Evolutionary conservation across 148 eudicot species (phyloP), one percentile per base, ranked within the genome.

Genomic region (Pouteria glomerata): DNA sequence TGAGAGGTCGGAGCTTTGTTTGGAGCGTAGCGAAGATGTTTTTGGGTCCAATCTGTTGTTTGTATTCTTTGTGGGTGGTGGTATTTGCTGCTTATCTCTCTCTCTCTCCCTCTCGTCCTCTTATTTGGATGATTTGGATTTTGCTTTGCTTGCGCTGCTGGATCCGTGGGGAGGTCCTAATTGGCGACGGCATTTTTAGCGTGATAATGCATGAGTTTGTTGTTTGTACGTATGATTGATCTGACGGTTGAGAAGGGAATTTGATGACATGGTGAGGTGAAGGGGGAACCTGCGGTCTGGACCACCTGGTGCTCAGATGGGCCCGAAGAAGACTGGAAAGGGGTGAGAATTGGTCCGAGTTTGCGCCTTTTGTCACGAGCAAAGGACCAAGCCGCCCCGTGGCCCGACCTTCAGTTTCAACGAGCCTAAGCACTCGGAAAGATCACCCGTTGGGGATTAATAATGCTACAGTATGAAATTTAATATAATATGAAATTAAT

Each of bases 1-100:
- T 14, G 24, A 30, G 31, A 15, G 21, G 69, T 47, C 21, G 45
- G 6, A 18, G 61, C 52, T 5, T 18, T 15, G 31, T 63, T 73
- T 73, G 76, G 69, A 63, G 45, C 11, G 26, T 73, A 61, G 75
- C 18, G 69, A 52, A 63, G 69, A 52, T 51, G 75, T 50, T 62
- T 61, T 50, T 62, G 57, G 39, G 6, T 39, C 34, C 2, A 52
- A 19, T 52, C 4, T 5, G 3, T 19, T 19, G 26, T 6, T 52
- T 19, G 24, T 19, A n/a, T 2, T n/a, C n/a, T 52, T 5, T 63
- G 37, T 63, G 68, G 14, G 7, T 12, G 67, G 50, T 39, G 50
- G 6, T 3, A 31, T 23, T 15, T 15, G 66, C 8, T 18, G 30
- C 42, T 21, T 27, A 15, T 6, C 23, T 65, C 68, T 64, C 35